Evolutionary conservation across 345 rosid species (phyloP).

Genomic region (Citrus maxima): DNA sequence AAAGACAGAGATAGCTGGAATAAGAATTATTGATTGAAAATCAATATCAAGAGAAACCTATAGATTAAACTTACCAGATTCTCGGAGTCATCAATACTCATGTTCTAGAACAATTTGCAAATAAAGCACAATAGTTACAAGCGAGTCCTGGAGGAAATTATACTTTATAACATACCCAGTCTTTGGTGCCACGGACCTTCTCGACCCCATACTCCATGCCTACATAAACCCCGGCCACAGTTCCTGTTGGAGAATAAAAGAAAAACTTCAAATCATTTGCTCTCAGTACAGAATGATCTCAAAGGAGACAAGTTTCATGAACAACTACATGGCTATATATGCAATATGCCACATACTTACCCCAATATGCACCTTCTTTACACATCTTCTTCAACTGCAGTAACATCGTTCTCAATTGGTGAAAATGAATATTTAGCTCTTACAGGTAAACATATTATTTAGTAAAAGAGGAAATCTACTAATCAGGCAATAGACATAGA

Average conservation of each 20-base stretch:
- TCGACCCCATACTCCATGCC: conserved; percentile 72
- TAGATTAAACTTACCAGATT: background rate
- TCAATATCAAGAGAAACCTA: background rate
- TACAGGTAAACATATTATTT: background rate
- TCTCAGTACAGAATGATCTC: background rate
- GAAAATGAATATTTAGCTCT: background rate
- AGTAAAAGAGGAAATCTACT: too few species aligned
- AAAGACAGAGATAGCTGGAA: background rate
- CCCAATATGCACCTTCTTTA: conserved; percentile 86
- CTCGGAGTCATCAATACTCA: background rate
- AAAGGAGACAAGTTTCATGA: background rate
- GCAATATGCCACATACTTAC: conserved; percentile 33
- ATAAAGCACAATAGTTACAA: background rate
- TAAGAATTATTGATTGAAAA: background rate
- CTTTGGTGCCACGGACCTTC: conserved; percentile 66
- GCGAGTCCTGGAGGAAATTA: background rate
- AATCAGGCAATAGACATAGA: background rate
- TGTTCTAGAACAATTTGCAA: background rate
- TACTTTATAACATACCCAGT: conserved; percentile 54
- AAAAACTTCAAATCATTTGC: background rate
- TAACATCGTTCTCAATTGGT: background rate
- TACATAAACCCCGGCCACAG: conserved; percentile 67
- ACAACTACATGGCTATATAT: background rate
- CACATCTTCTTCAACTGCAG: conserved; percentile 89
- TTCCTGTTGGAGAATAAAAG: conserved; percentile 36